These are phyloP conservation scores for Nannizzia gypsea DNA, from an alignment of 2,329 filamentous ascomycete genomes.

Conservation along the genomic window DNA sequence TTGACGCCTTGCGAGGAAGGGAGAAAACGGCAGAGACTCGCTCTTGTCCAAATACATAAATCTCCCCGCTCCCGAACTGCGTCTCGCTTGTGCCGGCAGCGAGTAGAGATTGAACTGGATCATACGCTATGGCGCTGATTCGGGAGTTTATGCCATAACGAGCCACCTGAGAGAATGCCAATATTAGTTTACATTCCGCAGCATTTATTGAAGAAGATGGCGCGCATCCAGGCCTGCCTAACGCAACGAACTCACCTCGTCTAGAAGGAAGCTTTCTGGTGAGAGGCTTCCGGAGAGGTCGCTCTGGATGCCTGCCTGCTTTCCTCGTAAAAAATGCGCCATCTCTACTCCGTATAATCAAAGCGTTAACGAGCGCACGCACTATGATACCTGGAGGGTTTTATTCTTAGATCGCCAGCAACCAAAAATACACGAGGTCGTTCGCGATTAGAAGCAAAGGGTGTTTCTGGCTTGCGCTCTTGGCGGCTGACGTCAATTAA, in stretches of 20 bases:
- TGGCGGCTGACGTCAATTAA: background rate
- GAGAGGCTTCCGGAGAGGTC: constrained; percentile 76
- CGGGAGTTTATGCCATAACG: constrained; percentile 72
- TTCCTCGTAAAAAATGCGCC: constrained; percentile 79
- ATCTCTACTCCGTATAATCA: constrained; percentile 43
- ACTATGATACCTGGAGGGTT: background rate
- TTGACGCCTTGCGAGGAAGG: constrained; percentile 59
- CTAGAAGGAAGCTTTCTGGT: constrained; percentile 65
- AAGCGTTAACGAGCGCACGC: background rate
- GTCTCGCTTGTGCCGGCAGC: constrained; percentile 84
- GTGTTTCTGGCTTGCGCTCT: background rate
- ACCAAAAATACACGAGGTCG: background rate
- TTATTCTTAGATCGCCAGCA: background rate
- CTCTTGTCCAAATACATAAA: constrained; percentile 77
- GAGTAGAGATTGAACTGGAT: constrained; percentile 84
- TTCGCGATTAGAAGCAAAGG: background rate
- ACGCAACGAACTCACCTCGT: constrained; percentile 49
- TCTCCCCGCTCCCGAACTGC: constrained; percentile 70
- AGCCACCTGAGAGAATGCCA: constrained; percentile 38
- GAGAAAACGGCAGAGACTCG: constrained; percentile 66
- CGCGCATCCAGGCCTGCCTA: constrained; percentile 1
- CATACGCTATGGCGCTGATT: constrained; percentile 71
- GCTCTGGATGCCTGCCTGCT: constrained; percentile 84
- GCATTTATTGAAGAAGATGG: constrained; percentile 15
- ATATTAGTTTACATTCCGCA: background rate